These are phyloP conservation scores for Acanthamoeba lenticulata DNA, from an alignment of 208 protist species.

Conservation along the genomic window DNA sequence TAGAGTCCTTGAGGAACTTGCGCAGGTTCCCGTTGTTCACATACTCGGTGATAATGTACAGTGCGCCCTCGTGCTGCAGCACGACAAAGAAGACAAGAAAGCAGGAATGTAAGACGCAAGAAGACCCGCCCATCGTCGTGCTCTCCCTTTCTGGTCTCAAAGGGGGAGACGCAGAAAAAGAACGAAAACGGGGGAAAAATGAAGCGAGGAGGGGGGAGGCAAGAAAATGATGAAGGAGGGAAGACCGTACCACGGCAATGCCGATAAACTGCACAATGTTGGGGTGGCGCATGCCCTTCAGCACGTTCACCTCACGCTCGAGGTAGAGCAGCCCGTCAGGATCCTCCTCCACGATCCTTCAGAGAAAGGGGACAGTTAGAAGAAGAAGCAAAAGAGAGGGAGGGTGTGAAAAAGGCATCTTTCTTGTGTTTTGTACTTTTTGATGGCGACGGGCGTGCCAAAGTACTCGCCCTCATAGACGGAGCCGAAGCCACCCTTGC, in stretches of 20 bases:
- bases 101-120: no score
- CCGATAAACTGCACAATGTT: conserved; percentile 71
- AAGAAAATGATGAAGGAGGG: no score
- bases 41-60: conserved; percentile 60
- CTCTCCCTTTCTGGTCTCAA: no score
- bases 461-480: conserved; percentile 67
- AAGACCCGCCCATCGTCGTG: no score
- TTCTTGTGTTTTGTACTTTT: no score
- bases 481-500: conserved; percentile 44
- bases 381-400: no score
- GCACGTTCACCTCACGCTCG: conserved; percentile 63
- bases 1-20: conserved; percentile 49
- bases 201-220: neutral
- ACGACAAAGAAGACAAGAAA: neutral
- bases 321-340: conserved; percentile 58
- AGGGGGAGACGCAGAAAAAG: no score
- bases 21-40: conserved; percentile 45
- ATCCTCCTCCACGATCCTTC: conserved; percentile 56
- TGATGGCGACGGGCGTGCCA: conserved; percentile 62
- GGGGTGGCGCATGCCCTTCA: conserved; percentile 68
- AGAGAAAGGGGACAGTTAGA: no score
- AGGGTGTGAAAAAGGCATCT: no score
- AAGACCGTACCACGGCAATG: neutral
- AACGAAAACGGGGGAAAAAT: neutral
- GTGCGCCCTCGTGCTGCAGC: neutral